Percentiles rank a stretch among this genome's conserved stretches.
Evolutionary conservation across 2,329 filamentous ascomycete species (phyloP).

Genomic region (Talaromyces islandicus): DNA sequence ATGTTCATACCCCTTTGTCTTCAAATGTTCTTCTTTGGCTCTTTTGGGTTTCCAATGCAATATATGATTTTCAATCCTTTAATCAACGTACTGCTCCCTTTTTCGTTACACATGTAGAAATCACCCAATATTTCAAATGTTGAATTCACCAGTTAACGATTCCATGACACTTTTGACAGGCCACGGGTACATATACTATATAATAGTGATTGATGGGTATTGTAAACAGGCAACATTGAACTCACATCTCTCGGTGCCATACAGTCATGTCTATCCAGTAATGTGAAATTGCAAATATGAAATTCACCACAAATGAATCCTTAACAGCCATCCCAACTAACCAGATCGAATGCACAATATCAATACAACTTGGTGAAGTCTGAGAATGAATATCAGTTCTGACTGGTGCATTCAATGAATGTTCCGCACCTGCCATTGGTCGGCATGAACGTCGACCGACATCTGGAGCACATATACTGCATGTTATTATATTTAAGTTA

Average conservation of each 20-base stretch:
- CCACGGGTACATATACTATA: not conserved
- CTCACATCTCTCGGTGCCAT: not conserved
- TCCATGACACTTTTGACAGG: not conserved
- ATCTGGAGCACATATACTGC: too few species aligned
- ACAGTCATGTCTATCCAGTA: not conserved
- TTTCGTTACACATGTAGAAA: too few species aligned
- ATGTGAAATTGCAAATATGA: not conserved
- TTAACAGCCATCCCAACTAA: not conserved
- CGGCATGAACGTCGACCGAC: too few species aligned
- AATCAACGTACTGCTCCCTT: not conserved
- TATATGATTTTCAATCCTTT: not conserved
- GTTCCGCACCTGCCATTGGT: too few species aligned
- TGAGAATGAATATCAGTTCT: not conserved
- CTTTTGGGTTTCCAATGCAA: not conserved
- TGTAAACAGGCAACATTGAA: not conserved
- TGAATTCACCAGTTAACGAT: not conserved
- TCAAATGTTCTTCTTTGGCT: not conserved
- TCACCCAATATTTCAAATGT: too few species aligned
- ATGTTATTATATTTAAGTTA: too few species aligned
- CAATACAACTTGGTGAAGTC: not conserved
- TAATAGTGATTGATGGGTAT: not conserved
- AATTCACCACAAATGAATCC: not conserved
- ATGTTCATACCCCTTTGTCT: not conserved
- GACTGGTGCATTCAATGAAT: too few species aligned
- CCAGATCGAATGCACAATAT: not conserved